A percentile compares a stretch with the other conserved stretches of the same genome.
These are phyloP conservation scores for Pseudogymnoascus verrucosus DNA, from an alignment of 2,329 filamentous ascomycete species.

Conservation along the genomic window DNA sequence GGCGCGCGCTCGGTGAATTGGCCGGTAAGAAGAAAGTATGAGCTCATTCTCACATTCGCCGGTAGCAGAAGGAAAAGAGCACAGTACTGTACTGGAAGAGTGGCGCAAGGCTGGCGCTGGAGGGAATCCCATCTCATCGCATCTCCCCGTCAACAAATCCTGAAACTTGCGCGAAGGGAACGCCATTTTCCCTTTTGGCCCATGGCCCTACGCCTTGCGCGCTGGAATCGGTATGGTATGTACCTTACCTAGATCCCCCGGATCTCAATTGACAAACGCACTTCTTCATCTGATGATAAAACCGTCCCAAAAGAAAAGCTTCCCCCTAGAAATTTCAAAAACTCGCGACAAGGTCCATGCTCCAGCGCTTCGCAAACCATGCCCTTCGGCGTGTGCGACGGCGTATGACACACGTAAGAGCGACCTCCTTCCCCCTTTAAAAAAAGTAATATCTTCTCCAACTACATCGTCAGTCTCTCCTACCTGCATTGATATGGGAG, in stretches of 20 bases:
- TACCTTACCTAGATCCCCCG: background rate
- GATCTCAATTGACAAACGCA: background rate
- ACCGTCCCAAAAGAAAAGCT: background rate
- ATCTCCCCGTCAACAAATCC: constrained; percentile 1
- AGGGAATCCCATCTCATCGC: background rate
- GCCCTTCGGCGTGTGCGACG: background rate
- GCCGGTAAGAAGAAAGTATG: background rate
- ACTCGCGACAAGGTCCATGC: background rate
- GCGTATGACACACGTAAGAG: background rate
- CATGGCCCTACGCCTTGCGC: background rate
- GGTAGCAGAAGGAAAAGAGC: background rate
- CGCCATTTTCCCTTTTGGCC: background rate
- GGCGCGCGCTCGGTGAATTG: background rate
- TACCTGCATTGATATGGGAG: constrained; percentile 32
- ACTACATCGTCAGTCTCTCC: constrained; percentile 8
- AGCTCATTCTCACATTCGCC: constrained; percentile 4
- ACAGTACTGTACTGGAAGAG: background rate
- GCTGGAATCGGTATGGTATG: background rate
- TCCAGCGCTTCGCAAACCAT: background rate
- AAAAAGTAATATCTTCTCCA: background rate
- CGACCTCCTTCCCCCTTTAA: background rate
- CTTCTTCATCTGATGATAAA: background rate
- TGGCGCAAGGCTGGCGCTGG: background rate
- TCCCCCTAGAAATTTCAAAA: background rate
- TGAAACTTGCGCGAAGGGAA: background rate